A percentile compares a stretch with the other conserved stretches of the same genome.
phyloP scores from a whole-genome alignment of 2,329 filamentous ascomycete genomes.

The Fusarium sublunatum region DNA sequence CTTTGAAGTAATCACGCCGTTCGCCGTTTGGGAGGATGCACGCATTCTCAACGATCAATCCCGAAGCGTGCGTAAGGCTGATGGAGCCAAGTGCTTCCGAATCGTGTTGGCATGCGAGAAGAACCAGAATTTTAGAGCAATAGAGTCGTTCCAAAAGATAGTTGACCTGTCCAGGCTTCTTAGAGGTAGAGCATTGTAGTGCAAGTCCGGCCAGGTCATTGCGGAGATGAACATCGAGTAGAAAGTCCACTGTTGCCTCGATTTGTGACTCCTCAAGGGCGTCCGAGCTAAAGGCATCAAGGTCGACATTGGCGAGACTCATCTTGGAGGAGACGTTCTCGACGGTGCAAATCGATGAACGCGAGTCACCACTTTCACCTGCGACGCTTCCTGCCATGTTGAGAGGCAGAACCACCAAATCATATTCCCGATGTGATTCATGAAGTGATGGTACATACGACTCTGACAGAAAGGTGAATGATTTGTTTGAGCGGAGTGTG shows the following conservation, averaged over 20 bases:
- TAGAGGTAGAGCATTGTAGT: constrained; percentile 3
- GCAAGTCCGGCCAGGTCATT: constrained; percentile 22
- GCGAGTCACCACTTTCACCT: constrained; percentile 13
- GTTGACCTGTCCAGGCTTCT: constrained; percentile 12
- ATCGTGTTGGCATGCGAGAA: constrained; percentile 30
- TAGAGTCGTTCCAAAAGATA: constrained; percentile 9
- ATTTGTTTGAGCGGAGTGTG: no score
- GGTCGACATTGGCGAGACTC: constrained; percentile 19
- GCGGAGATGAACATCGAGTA: constrained; percentile 10
- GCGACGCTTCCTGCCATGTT: constrained; percentile 16
- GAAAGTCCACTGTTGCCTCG: constrained; percentile 16
- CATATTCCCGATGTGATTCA: not conserved
- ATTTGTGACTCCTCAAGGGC: constrained; percentile 19
- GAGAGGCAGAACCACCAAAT: constrained; percentile 23
- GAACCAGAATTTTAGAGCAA: constrained; percentile 16
- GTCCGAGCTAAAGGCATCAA: constrained; percentile 19
- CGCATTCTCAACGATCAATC: constrained; percentile 33
- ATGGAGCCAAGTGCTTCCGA: constrained; percentile 25
- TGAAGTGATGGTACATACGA: no score
- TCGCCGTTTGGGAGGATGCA: constrained; percentile 31
- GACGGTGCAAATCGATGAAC: constrained; percentile 16
- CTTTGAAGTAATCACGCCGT: constrained; percentile 32
- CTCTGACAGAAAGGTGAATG: no score
- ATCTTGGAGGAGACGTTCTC: constrained; percentile 16
- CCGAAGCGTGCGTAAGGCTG: constrained; percentile 20